phyloP scores from a whole-genome alignment of 208 protist species.

The Acanthamoeba lenticulata region DNA sequence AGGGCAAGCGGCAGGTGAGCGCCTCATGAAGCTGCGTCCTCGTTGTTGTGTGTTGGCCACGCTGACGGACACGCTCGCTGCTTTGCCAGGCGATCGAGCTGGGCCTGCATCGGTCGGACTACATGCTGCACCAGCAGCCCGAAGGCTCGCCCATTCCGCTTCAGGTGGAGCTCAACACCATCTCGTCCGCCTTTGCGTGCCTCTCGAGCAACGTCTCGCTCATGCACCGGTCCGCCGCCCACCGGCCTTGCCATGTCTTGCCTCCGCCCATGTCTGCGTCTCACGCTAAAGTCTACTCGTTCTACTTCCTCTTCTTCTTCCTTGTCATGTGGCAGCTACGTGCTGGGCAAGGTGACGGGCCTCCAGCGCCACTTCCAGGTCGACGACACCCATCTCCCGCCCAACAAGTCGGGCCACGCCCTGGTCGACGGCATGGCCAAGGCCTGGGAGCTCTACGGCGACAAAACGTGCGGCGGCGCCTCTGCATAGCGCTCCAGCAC shows the following conservation, averaged over 20 bases:
- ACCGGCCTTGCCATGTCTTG: neutral
- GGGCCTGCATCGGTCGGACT: conserved; percentile 94
- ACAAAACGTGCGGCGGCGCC: conserved; percentile 56
- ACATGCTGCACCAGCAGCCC: conserved; percentile 89
- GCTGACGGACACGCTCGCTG: neutral
- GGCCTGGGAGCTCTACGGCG: conserved; percentile 70
- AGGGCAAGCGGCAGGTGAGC: conserved; percentile 23
- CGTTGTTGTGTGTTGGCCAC: neutral
- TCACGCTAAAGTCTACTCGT: neutral
- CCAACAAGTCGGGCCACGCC: conserved; percentile 46
- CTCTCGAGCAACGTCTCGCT: conserved; percentile 88
- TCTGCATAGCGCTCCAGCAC: neutral
- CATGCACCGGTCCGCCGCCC: conserved; percentile 88
- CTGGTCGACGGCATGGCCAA: conserved; percentile 51
- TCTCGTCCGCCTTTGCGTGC: conserved; percentile 93
- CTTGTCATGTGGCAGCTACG: conserved; percentile 22
- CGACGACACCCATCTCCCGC: neutral
- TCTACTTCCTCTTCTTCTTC: neutral
- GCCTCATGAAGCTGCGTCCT: neutral
- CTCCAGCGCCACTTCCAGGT: neutral
- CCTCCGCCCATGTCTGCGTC: neutral
- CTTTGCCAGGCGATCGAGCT: conserved; percentile 88
- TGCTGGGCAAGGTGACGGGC: neutral
- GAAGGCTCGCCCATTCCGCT: conserved; percentile 17
- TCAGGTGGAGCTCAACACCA: conserved; percentile 98